phyloP scores from a whole-genome alignment of 2,329 filamentous ascomycete species.

The Stagonosporopsis vannaccii region DNA sequence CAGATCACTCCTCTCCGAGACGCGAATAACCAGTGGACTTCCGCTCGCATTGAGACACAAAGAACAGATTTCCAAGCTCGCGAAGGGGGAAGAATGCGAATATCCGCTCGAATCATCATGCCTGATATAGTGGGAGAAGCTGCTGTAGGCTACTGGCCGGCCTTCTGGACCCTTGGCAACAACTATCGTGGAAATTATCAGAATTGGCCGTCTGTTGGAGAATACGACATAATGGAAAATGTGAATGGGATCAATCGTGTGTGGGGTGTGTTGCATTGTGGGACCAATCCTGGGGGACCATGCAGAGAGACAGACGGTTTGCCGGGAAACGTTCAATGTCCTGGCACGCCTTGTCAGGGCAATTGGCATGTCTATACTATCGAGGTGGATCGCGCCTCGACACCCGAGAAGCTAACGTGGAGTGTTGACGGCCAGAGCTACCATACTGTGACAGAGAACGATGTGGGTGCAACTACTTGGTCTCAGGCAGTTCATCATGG shows the following conservation, averaged over 20 bases:
- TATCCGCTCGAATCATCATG: background rate
- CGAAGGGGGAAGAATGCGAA: background rate
- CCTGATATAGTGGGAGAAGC: background rate
- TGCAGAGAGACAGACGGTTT: background rate
- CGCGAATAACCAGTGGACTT: background rate
- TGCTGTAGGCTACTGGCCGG: background rate
- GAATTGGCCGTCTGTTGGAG: background rate
- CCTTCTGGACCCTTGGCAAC: background rate
- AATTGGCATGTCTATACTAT: background rate
- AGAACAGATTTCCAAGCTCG: background rate
- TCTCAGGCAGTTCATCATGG: background rate
- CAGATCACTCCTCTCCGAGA: background rate
- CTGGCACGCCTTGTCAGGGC: background rate
- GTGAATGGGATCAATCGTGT: background rate
- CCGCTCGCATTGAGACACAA: background rate
- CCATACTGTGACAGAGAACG: background rate
- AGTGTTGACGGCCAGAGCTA: background rate
- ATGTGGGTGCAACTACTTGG: background rate
- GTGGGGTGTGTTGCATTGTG: background rate
- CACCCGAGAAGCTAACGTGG: background rate
- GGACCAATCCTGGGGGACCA: background rate
- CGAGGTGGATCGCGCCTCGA: background rate
- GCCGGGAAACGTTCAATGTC: background rate
- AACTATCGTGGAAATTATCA: background rate
- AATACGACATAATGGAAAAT: background rate